phyloP scores from a whole-genome alignment of 176 grass and related monocot genomes.

The Echinochloa phyllopogon region DNA sequence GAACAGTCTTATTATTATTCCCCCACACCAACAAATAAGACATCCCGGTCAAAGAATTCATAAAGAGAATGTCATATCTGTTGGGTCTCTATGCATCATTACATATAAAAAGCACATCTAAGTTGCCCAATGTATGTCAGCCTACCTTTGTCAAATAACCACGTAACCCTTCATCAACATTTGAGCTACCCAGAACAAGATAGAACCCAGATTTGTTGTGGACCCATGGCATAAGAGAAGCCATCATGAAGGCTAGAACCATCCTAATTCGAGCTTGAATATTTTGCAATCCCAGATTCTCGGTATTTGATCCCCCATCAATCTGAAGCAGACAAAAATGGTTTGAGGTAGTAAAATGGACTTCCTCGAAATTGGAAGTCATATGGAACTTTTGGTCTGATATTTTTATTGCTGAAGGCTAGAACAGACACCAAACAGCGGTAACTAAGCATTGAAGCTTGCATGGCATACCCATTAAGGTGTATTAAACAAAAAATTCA shows the following conservation, averaged over 20 bases:
- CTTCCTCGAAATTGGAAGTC: neutral
- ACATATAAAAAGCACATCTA: neutral
- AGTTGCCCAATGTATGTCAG: conserved; percentile 15
- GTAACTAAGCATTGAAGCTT: neutral
- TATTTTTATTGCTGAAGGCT: neutral
- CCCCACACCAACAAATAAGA: conserved; percentile 7
- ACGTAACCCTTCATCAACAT: conserved; percentile 96
- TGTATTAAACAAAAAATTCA: conserved; percentile 10
- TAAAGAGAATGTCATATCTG: neutral
- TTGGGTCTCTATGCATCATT: neutral
- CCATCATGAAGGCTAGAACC: conserved; percentile 97
- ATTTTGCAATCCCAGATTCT: conserved; percentile 98
- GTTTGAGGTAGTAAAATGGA: neutral
- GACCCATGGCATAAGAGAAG: conserved; percentile 96
- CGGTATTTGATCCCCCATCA: conserved; percentile 79
- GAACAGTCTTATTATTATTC: conserved; percentile 22
- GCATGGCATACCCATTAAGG: neutral
- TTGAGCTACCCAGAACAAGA: conserved; percentile 97
- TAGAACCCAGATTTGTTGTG: conserved; percentile 97
- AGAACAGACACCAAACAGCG: neutral
- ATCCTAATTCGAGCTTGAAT: conserved; percentile 99
- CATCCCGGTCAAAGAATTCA: neutral
- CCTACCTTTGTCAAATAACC: conserved; percentile 99
- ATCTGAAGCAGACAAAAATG: conserved; percentile 49
- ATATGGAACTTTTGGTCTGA: neutral